Percentiles rank a stretch among this genome's conserved stretches.
These are phyloP conservation scores for Mikania micrantha DNA, from an alignment of 129 eudicot species.

Conservation along the genomic window DNA sequence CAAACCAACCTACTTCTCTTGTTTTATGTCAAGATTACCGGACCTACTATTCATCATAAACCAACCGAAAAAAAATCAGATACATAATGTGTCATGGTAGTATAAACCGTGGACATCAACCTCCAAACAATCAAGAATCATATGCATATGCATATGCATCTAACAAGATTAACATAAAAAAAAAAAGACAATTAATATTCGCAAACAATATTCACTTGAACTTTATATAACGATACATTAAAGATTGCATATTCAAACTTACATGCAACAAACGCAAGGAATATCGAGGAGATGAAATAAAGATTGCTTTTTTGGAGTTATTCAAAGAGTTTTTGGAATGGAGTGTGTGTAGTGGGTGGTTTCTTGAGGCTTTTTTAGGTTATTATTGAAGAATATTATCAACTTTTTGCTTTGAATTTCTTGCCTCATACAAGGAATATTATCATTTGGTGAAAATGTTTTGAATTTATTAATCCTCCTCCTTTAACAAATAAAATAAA, in stretches of 20 bases:
- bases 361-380: not conserved
- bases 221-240: not conserved
- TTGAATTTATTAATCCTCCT: no score
- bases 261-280: not conserved
- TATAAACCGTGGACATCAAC: not conserved
- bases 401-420: slow-evolving; percentile 36
- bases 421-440: slow-evolving; percentile 10
- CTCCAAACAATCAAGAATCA: not conserved
- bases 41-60: not conserved
- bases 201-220: not conserved
- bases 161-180: not conserved
- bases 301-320: not conserved
- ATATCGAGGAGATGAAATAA: not conserved
- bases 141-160: not conserved
- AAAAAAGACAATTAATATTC: not conserved
- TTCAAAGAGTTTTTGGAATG: slow-evolving; percentile 4
- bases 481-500: no score
- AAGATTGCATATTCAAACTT: slow-evolving; percentile 1
- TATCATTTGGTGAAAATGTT: slow-evolving; percentile 30
- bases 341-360: slow-evolving; percentile 1
- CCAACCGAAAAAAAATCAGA: not conserved
- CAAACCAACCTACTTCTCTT: no score
- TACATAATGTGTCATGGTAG: not conserved
- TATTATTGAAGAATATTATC: not conserved
- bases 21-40: no score